Conservation (phyloP, 345 rosid species). For the Alliaria petiolata region DNA sequence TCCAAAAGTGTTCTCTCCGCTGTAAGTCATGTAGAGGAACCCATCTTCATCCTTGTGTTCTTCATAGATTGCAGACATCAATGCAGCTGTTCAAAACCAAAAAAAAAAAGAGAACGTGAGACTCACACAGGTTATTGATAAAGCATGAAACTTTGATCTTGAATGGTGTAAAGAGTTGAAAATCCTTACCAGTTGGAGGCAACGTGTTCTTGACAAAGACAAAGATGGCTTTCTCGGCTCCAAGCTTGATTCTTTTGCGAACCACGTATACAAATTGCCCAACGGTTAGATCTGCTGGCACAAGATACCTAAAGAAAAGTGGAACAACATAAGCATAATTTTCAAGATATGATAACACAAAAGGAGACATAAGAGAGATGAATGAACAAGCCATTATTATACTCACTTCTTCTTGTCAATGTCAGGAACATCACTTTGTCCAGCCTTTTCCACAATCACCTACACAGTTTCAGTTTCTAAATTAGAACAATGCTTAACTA, state of each 20-base stretch:
- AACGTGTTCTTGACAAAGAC: slow-evolving; percentile 72
- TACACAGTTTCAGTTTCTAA: slow-evolving; percentile 21
- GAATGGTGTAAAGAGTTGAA: not conserved
- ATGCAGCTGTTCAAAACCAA: slow-evolving; percentile 76
- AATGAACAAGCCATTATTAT: not conserved
- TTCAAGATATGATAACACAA: not conserved
- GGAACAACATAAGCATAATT: not conserved
- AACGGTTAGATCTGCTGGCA: slow-evolving; percentile 77
- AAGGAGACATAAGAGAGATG: not conserved
- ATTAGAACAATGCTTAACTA: slow-evolving; percentile 15
- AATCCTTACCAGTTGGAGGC: slow-evolving; percentile 63
- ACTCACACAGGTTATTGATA: not conserved
- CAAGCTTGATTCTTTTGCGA: slow-evolving; percentile 76
- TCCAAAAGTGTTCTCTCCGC: slow-evolving; percentile 97
- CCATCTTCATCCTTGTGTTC: slow-evolving; percentile 98
- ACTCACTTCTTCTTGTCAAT: slow-evolving; percentile 97
- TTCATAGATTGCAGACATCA: slow-evolving; percentile 92
- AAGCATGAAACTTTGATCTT: not conserved
- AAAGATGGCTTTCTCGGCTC: slow-evolving; percentile 83
- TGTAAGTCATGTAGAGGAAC: slow-evolving; percentile 96
- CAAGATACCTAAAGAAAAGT: slow-evolving; percentile 56
- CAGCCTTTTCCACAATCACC: slow-evolving; percentile 95
- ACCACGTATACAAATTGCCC: slow-evolving; percentile 86
- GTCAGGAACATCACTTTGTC: slow-evolving; percentile 83
- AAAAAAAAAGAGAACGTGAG: not conserved